Evolutionary conservation across 495 filamentous ascomycete species (phyloP), one percentile per base, ranked within the genome.

Genomic region (Aspergillus cristatus): DNA sequence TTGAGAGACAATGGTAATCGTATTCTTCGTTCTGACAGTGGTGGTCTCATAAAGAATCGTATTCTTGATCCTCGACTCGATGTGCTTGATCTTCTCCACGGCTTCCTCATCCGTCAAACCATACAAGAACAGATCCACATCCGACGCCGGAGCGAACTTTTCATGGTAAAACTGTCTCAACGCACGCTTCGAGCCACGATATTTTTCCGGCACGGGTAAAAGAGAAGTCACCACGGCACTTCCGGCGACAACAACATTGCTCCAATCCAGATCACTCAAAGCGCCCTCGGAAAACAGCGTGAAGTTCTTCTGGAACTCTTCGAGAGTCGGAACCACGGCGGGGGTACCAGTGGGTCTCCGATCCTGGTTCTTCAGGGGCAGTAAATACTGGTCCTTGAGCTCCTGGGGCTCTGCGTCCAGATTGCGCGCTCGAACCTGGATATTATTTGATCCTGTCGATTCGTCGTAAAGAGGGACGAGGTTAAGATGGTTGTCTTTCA

Each of bases 101-200:
- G 81, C 86, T 45, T 85, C 66, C 31, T 72, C 58, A 43, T 88
- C 81, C 17, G 69, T 75, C 46, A 93, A 63, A 0, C 84, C 84
- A 46, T 88, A 85, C 14, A 93, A 50, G 57, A 90, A 93, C 13
- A 93, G 65, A 55, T 93, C 85, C 17, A 93, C 81, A 57, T 93
- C 86, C 2, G 82, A 87, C 1, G 84, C 83, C 0, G 84, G 85
- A 5, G 80, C 79, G 48, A 89, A 76, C 38, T 77, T 71, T 44
- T 89, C 75, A 46, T 93, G 75, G 45, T 89, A 93, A 53, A 81
- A 90, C 28, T 82, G 63, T 26, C 84, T 77, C 43, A 64, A 43
- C 7, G 50, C 59, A 42, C 74, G 70, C 65, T 85, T 86, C 13
- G 78, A 80, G 14, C 64, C 54, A 26, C 60, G 71, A 54, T 79